These are phyloP conservation scores for Fusarium sulawesiense DNA, from an alignment of 2,329 filamentous ascomycete species.

Conservation along the genomic window DNA sequence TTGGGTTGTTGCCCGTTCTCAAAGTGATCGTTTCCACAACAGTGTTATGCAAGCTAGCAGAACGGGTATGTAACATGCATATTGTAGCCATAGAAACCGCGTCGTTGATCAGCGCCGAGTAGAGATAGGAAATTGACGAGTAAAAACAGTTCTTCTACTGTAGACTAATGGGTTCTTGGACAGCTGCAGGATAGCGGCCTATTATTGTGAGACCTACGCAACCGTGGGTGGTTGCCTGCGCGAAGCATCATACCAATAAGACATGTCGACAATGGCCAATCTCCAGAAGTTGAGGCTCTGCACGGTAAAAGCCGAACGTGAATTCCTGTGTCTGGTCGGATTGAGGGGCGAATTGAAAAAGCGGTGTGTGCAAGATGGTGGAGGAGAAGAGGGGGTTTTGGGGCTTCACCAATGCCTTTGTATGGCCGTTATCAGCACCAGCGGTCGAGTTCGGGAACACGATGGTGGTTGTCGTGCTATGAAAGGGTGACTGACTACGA, in stretches of 20 bases:
- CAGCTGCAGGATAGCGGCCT: background rate
- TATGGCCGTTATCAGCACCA: conserved; percentile 22
- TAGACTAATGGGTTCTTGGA: conserved; percentile 7
- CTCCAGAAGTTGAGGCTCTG: conserved; percentile 39
- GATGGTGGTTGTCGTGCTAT: conserved; percentile 13
- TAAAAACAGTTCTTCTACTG: conserved; percentile 1
- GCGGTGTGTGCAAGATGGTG: conserved; percentile 44
- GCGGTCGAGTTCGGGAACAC: conserved; percentile 20
- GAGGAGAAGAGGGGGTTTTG: conserved; percentile 42
- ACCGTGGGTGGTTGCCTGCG: conserved; percentile 9
- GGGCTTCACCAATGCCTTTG: conserved; percentile 24
- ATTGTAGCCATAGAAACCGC: conserved; percentile 1
- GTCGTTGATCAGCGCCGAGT: background rate
- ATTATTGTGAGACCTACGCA: conserved; percentile 10
- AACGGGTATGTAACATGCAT: conserved; percentile 12
- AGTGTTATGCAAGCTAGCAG: conserved; percentile 19
- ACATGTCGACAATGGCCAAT: background rate
- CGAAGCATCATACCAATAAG: conserved; percentile 7
- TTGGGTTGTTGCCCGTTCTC: conserved; percentile 16
- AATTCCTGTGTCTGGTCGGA: conserved; percentile 2
- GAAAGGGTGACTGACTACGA: background rate
- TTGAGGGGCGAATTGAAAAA: conserved; percentile 38
- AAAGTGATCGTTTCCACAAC: conserved; percentile 8
- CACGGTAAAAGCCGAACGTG: conserved; percentile 15
- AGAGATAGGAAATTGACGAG: conserved; percentile 15